These are phyloP conservation scores for Zoysia matrella DNA, from an alignment of 202 grass and related monocot species.

Conservation along the genomic window DNA sequence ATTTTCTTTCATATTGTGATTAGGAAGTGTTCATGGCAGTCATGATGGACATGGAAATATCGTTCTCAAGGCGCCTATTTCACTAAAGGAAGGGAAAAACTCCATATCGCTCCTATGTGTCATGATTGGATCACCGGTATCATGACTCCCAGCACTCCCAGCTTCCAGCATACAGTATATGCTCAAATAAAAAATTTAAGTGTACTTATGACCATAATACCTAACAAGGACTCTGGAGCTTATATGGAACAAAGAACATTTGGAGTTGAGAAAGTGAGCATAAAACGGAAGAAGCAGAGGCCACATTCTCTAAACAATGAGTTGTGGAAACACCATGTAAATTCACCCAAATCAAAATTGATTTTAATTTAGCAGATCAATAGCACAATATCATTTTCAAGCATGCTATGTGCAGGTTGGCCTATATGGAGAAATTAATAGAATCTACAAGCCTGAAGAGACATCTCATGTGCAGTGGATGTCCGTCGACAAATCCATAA, in stretches of 20 bases:
- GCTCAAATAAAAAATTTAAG: background rate
- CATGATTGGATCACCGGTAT: background rate
- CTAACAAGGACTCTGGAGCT: constrained; percentile 58
- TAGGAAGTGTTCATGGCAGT: constrained; percentile 68
- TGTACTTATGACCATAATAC: background rate
- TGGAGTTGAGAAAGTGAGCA: constrained; percentile 61
- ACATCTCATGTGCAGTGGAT: constrained; percentile 54
- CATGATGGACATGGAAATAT: constrained; percentile 35
- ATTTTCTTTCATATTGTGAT: constrained; percentile 33
- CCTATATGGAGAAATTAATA: constrained; percentile 60
- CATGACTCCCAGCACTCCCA: constrained; percentile 5
- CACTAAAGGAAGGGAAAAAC: constrained; percentile 57
- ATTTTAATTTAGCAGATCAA: constrained; percentile 28
- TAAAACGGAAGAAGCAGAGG: constrained; percentile 37
- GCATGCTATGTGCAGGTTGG: constrained; percentile 57
- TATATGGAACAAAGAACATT: constrained; percentile 67
- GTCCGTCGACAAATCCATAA: constrained; percentile 31
- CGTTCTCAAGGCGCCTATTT: constrained; percentile 53
- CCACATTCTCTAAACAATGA: constrained; percentile 49
- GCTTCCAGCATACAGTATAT: constrained; percentile 22
- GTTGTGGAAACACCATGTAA: constrained; percentile 74
- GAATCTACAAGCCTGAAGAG: constrained; percentile 56
- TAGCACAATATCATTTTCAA: constrained; percentile 38
- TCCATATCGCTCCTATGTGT: constrained; percentile 68
- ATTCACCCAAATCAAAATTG: constrained; percentile 35